Percentiles rank a stretch among this genome's conserved stretches.
phyloP scores from a whole-genome alignment of 805 yeast genomes.

The Kuraishia cidri region DNA sequence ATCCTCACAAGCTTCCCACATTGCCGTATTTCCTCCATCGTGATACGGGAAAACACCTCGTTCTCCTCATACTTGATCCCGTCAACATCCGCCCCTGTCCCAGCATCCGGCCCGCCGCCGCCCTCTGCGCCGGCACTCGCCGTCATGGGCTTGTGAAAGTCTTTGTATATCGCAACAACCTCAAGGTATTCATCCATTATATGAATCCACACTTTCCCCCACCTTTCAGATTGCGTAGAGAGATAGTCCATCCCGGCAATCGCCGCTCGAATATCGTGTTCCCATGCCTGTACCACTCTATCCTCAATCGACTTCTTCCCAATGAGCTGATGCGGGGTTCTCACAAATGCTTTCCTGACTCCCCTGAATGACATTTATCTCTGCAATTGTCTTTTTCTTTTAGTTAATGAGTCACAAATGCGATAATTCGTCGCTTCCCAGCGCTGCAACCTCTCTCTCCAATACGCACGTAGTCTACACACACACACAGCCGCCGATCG shows the following conservation, averaged over 20 bases:
- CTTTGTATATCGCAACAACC: constrained; percentile 20
- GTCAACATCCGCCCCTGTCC: constrained; percentile 16
- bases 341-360: constrained; percentile 21
- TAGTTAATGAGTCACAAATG: no score
- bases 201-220: constrained; percentile 14
- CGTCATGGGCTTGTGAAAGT: constrained; percentile 26
- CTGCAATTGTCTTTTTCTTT: no score
- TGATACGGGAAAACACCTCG: constrained; percentile 18
- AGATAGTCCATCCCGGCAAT: constrained; percentile 34
- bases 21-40: constrained; percentile 18
- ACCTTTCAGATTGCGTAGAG: constrained; percentile 17
- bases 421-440: no score
- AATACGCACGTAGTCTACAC: no score
- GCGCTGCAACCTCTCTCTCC: no score
- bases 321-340: constrained; percentile 26
- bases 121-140: constrained; percentile 13
- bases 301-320: constrained; percentile 27
- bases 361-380: constrained; percentile 29
- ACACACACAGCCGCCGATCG: no score
- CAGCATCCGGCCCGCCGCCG: constrained; percentile 16
- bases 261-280: constrained; percentile 29
- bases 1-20: constrained; percentile 15
- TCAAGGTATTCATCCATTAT: constrained; percentile 23
- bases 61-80: constrained; percentile 11
- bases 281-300: constrained; percentile 28